Base-by-base conservation (phyloP, 2,329 filamentous ascomycete genomes). In the Colletotrichum liriopes region DNA sequence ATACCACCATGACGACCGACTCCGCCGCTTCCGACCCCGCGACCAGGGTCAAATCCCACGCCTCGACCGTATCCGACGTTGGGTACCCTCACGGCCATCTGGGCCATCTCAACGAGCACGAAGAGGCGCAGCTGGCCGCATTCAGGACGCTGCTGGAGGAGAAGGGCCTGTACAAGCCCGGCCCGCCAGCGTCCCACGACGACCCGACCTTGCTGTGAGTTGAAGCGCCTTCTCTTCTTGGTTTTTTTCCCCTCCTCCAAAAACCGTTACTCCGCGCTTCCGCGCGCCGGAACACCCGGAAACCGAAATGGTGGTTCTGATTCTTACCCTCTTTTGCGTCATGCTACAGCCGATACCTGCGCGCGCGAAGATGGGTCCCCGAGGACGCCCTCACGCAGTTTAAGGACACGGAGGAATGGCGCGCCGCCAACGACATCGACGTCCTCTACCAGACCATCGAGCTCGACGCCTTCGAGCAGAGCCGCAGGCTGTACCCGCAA, bases 391-490 rank as follows among this genome's bases (percentile, higher is more conserved):
- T 92, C 80, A 88, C 85, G 71, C 95, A 98, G 83, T 97, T 98
- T 84, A 91, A 92, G 78, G 93, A 95, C 66, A 98, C 95, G 0
- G 94, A 97, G 82, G 90, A 93, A 71, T 98, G 95, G 94, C 91
- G 95, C 73, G 89, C 89, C 76, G 91, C 93, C 74, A 96, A 96
- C 81, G 87, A 93, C 75, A 88, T 98, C 60, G 90, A 95, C 73
- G 86, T 90, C 55, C 86, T 98, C 47, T 98, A 98, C 84, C 90
- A 93, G 79, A 95, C 93, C 41, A 97, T 98, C 78, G 94, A 97
- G 71, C 83, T 95, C 29, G 90, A 94, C 2, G 92, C 94, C 67
- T 98, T 95, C 80, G 94, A 98, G 82, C 88, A 93, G 78, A 93
- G 93, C 73, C 88, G 93, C 69, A 88, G 90, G 76, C 87, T 98